Evolutionary conservation across 176 grass and related monocot species (phyloP).

Genomic region (Oryza longistaminata): DNA sequence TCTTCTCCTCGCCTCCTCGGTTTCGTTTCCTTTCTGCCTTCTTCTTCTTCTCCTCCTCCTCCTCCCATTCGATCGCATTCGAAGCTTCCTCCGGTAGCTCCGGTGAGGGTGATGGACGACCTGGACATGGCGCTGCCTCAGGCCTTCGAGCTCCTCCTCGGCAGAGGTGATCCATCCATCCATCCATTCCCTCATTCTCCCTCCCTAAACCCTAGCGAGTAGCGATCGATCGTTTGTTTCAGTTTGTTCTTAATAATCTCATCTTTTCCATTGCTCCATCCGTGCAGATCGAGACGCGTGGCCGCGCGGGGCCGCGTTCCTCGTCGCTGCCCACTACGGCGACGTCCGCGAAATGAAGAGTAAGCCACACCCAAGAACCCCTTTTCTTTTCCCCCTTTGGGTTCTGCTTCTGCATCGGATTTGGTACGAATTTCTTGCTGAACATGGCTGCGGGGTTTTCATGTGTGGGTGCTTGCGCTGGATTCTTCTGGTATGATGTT

Average conservation of each 20-base stretch:
- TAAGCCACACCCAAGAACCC: background rate
- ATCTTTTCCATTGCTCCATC: background rate
- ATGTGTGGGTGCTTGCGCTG: background rate
- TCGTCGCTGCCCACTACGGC: constrained; percentile 18
- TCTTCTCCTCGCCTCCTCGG: background rate
- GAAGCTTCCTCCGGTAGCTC: constrained; percentile 10
- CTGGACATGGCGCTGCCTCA: background rate
- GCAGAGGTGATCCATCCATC: constrained; percentile 12
- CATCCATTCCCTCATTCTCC: background rate
- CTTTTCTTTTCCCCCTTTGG: too few species aligned
- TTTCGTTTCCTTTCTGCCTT: too few species aligned
- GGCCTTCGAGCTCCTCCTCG: constrained; percentile 13
- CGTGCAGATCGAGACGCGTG: background rate
- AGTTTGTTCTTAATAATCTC: background rate
- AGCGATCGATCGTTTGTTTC: background rate
- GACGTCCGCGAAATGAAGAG: constrained; percentile 30
- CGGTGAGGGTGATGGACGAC: background rate
- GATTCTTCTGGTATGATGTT: too few species aligned
- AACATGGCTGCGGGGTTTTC: background rate
- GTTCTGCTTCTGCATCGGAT: background rate
- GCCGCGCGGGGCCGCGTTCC: constrained; percentile 3
- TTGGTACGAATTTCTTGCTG: background rate
- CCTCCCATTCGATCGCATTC: background rate
- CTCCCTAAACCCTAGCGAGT: background rate
- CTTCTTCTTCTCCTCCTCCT: background rate